These are phyloP conservation scores for Xylaria sp. DNA, from an alignment of 2,329 filamentous ascomycete species.

Conservation along the genomic window DNA sequence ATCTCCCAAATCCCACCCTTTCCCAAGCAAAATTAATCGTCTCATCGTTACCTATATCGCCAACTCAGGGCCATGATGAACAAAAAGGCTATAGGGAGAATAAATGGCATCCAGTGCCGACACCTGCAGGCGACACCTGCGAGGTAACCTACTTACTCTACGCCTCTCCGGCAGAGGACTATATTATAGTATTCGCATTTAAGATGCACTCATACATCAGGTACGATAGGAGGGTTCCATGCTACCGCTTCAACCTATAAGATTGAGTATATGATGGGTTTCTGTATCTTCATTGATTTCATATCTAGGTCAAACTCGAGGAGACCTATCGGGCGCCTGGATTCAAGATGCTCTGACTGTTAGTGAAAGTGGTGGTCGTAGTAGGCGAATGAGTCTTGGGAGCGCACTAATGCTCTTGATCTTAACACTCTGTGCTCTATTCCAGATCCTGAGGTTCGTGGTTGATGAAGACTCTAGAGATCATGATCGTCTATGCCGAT, in stretches of 20 bases:
- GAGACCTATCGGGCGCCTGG: background rate
- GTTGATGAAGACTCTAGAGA: background rate
- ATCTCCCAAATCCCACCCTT: background rate
- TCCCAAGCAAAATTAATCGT: background rate
- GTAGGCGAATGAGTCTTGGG: constrained; percentile 12
- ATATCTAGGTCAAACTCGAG: background rate
- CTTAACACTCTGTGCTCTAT: constrained; percentile 10
- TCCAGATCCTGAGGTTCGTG: constrained; percentile 12
- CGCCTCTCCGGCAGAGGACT: background rate
- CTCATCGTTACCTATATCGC: background rate
- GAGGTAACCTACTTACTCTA: constrained; percentile 12
- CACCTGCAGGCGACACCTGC: constrained; percentile 23
- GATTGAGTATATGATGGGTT: too few relatives aligned
- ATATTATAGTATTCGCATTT: background rate
- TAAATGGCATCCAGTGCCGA: constrained; percentile 22
- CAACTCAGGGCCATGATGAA: constrained; percentile 3
- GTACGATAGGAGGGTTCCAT: constrained; percentile 1
- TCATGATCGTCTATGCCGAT: constrained; percentile 22
- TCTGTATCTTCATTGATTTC: too few relatives aligned
- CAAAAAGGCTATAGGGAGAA: background rate
- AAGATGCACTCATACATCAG: constrained; percentile 2
- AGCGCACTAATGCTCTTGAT: background rate
- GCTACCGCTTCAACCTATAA: background rate
- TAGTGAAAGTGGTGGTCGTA: background rate
- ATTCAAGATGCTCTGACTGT: constrained; percentile 6